Evolutionary conservation across 208 protist genomes (phyloP).

Genomic region (Jaenimonas drosophilae): DNA sequence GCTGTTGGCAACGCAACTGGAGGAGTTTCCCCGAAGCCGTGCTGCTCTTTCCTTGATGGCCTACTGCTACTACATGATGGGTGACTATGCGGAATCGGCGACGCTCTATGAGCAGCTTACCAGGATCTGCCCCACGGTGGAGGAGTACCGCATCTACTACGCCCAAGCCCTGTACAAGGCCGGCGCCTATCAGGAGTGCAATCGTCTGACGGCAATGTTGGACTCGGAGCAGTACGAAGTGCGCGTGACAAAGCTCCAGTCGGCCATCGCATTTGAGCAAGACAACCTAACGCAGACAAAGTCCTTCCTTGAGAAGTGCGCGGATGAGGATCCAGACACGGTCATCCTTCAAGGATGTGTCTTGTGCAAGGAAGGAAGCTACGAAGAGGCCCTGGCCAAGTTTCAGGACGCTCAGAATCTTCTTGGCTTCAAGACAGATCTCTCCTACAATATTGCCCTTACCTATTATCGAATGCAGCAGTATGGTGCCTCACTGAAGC

Average conservation of each 20-base stretch:
- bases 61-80: conserved; percentile 94
- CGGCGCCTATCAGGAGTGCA: conserved; percentile 86
- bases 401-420: conserved; percentile 91
- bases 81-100: conserved; percentile 85
- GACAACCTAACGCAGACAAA: conserved; percentile 89
- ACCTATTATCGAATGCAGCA: conserved; percentile 94
- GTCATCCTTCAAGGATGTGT: conserved; percentile 87
- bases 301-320: conserved; percentile 78
- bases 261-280: conserved; percentile 89
- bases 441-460: conserved; percentile 96
- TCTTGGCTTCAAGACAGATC: conserved; percentile 82
- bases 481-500: conserved; percentile 89
- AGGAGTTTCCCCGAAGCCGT: conserved; percentile 91
- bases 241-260: conserved; percentile 84
- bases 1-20: conserved; percentile 82
- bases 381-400: conserved; percentile 87
- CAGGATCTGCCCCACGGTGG: conserved; percentile 87
- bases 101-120: conserved; percentile 87
- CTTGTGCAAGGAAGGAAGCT: conserved; percentile 87
- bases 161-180: conserved; percentile 95
- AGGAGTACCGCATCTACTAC: conserved; percentile 95
- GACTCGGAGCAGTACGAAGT: conserved; percentile 72
- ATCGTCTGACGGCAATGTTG: conserved; percentile 72
- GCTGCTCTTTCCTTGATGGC: conserved; percentile 95
- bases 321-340: conserved; percentile 79